A percentile compares a stretch with the other conserved stretches of the same genome.
phyloP scores from a whole-genome alignment of 257 asterid species.

The Solanum raphanifolium region DNA sequence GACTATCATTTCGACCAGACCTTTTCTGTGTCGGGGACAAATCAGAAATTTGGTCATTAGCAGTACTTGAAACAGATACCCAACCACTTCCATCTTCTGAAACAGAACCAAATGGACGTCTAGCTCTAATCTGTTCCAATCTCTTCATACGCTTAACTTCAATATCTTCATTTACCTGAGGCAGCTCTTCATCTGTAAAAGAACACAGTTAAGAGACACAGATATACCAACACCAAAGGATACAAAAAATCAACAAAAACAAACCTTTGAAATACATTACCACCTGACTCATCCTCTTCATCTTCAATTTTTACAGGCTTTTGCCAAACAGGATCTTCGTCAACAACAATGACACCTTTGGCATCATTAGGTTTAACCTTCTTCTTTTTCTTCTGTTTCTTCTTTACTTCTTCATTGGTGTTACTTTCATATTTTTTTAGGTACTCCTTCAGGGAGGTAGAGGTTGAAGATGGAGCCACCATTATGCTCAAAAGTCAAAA shows the following conservation, averaged over 20 bases:
- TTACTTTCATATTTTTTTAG: slow-evolving; percentile 55
- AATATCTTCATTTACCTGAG: slow-evolving; percentile 70
- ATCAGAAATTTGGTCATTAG: slow-evolving; percentile 12
- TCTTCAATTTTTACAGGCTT: slow-evolving; percentile 50
- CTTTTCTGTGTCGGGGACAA: slow-evolving; percentile 14
- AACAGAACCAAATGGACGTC: slow-evolving; percentile 57
- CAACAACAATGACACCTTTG: slow-evolving; percentile 55
- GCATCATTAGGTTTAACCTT: slow-evolving; percentile 23
- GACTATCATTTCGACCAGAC: slow-evolving; percentile 6
- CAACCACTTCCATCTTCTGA: slow-evolving; percentile 99
- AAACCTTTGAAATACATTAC: slow-evolving; percentile 15
- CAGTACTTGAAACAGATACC: slow-evolving; percentile 39
- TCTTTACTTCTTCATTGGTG: slow-evolving; percentile 34
- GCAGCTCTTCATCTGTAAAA: slow-evolving; percentile 70
- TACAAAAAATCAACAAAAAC: neutral
- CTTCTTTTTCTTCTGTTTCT: slow-evolving; percentile 49
- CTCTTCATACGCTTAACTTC: slow-evolving; percentile 81
- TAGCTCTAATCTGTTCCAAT: slow-evolving; percentile 44
- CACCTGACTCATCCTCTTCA: slow-evolving; percentile 54
- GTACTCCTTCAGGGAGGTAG: slow-evolving; percentile 67
- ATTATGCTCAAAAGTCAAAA: slow-evolving; percentile 7
- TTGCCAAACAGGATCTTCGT: slow-evolving; percentile 82
- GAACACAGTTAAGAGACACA: neutral
- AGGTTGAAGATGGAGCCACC: slow-evolving; percentile 34
- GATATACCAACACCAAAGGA: slow-evolving; percentile 4